Evolutionary conservation across 1,284 basidiomycete genomes (phyloP), one percentile per base, ranked within the genome.

Genomic region (Irpex lacteus): DNA sequence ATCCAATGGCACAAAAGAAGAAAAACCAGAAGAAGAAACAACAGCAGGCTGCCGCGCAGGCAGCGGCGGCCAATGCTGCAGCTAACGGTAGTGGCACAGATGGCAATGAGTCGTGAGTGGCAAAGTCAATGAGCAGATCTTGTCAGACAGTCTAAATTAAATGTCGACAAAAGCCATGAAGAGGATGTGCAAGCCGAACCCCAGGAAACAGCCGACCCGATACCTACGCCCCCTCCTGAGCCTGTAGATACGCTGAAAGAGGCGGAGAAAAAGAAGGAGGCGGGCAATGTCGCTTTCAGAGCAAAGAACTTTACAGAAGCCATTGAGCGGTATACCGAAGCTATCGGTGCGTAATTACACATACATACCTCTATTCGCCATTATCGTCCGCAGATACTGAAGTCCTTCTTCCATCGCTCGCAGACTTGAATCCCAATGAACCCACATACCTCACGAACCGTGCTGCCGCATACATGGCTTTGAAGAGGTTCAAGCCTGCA

Each of bases 391-490:
- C 52, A 19, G 18, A 53, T 19, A 7, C 18, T 53, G 26, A 53
- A 19, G 54, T 34, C 15, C 8, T 50, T 9, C 32, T 47, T 18
- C 54, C 7, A 63, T 19, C 7, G 7, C 34, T 4, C 32, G 54
- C 34, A 90, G 87, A 87, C 65, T 76, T 90, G 63, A 87, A 88
- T 65, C 80, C 90, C 0, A 72, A 81, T 3, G 90, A 95, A 71
- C 86, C 92, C 1, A 83, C 90, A 0, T 95, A 91, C 72, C 80
- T 90, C 65, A 92, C 92, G 13, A 96, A 96, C 75, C 87, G 94
- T 52, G 94, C 94, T 0, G 94, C 94, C 2, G 89, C 94, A 3
- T 86, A 91, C 72, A 96, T 96, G 87, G 84, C 87, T 0, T 73
- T 92, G 62, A 94, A 94, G 72, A 84, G 84, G 54, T 96, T 91